Evolutionary conservation across 1,139 yeast genomes (phyloP).

Genomic region (Yamadazyma friedrichii): DNA sequence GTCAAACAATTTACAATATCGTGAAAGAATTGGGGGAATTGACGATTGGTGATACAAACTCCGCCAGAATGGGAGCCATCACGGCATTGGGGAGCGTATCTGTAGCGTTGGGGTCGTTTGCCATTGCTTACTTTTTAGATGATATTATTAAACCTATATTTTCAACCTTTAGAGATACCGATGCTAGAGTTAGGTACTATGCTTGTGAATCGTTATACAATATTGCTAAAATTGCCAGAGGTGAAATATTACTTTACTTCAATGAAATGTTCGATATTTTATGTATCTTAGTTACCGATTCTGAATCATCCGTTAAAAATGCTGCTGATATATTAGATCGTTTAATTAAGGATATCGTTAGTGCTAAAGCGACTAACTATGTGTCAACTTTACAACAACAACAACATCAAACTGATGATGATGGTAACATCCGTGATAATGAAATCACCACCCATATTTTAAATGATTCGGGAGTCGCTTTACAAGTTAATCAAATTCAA

Average conservation of each 20-base stretch:
- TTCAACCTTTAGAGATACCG: constrained; percentile 96
- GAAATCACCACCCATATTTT: constrained; percentile 37
- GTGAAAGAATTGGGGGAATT: constrained; percentile 44
- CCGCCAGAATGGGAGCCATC: constrained; percentile 51
- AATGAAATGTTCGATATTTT: constrained; percentile 93
- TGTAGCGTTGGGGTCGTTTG: constrained; percentile 49
- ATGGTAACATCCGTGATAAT: constrained; percentile 12
- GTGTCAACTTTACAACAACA: constrained; percentile 72
- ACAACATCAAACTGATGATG: constrained; percentile 21
- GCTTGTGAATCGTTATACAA: constrained; percentile 97
- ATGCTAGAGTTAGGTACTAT: constrained; percentile 92
- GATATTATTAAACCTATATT: constrained; percentile 90
- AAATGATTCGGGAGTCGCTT: constrained; percentile 50
- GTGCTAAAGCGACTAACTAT: constrained; percentile 91
- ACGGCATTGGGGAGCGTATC: constrained; percentile 52
- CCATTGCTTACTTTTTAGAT: constrained; percentile 65
- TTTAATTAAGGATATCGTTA: constrained; percentile 88
- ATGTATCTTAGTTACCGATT: constrained; percentile 87
- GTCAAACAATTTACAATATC: constrained; percentile 58
- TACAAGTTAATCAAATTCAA: constrained; percentile 61
- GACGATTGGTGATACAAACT: constrained; percentile 41
- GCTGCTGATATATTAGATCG: constrained; percentile 95
- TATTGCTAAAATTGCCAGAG: constrained; percentile 95
- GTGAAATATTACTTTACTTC: constrained; percentile 86
- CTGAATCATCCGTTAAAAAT: constrained; percentile 88